phyloP scores from a whole-genome alignment of 805 yeast genomes.

The Schwanniomyces sp. region DNA sequence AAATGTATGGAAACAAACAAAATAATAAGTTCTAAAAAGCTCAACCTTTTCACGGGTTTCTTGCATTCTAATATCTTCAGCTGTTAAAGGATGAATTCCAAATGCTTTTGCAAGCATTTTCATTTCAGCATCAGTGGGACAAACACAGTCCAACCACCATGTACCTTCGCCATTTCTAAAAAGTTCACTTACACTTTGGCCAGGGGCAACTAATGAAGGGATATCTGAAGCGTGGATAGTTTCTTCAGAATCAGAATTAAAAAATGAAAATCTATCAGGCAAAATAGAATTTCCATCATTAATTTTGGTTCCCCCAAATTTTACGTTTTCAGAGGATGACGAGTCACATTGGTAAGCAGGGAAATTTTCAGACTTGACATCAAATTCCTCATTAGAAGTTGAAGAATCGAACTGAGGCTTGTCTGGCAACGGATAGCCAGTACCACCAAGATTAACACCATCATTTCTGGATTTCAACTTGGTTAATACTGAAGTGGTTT shows the following conservation, averaged over 20 bases:
- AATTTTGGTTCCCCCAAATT: conserved; percentile 39
- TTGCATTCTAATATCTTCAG: conserved; percentile 95
- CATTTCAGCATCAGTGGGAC: conserved; percentile 96
- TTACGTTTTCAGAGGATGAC: conserved; percentile 31
- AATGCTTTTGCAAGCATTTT: conserved; percentile 87
- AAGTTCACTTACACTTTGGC: conserved; percentile 63
- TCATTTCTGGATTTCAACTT: conserved; percentile 6
- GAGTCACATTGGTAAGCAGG: conserved; percentile 12
- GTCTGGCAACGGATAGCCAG: conserved; percentile 3
- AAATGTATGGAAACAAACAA: conserved; percentile 96
- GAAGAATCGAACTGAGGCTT: conserved; percentile 21
- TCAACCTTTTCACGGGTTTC: conserved; percentile 98
- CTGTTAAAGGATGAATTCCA: conserved; percentile 96
- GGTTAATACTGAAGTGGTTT: conserved; percentile 4
- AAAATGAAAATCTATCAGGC: conserved; percentile 83
- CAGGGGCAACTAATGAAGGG: conserved; percentile 69
- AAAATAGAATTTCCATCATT: conserved; percentile 22
- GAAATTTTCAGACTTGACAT: conserved; percentile 8
- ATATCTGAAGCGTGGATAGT: conserved; percentile 89
- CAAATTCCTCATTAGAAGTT: conserved; percentile 18
- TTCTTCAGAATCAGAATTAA: conserved; percentile 77
- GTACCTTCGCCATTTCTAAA: conserved; percentile 73
- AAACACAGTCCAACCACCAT: conserved; percentile 95
- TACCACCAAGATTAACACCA: background rate
- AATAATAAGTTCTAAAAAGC: conserved; percentile 83